These are phyloP conservation scores for Toxicodendron radicans DNA, from an alignment of 345 rosid genomes.

Conservation along the genomic window DNA sequence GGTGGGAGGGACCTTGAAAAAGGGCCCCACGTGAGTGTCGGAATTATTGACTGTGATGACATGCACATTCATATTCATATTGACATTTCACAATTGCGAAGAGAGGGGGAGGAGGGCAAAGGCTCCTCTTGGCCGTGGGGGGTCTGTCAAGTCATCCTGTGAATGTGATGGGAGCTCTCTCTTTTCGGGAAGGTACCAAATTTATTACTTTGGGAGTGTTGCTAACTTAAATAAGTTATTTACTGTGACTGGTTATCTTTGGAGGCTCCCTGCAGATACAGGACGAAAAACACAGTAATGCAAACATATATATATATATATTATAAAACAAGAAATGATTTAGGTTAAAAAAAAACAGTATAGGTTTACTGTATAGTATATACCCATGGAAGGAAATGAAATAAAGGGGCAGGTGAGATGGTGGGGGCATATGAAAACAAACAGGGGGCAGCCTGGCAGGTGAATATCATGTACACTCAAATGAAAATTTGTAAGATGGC, in stretches of 20 bases:
- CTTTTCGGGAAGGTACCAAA: slow-evolving; percentile 34
- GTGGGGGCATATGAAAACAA: background rate
- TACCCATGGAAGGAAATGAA: no score
- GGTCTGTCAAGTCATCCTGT: slow-evolving; percentile 7
- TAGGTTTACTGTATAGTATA: no score
- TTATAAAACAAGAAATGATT: no score
- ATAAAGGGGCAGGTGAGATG: background rate
- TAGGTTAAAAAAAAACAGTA: no score
- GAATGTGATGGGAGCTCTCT: background rate
- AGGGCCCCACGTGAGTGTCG: slow-evolving; percentile 30
- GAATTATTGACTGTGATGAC: slow-evolving; percentile 27
- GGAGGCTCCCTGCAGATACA: no score
- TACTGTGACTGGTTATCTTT: background rate
- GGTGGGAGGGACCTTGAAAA: background rate
- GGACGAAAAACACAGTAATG: no score
- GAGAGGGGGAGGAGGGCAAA: background rate
- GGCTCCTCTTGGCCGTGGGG: background rate
- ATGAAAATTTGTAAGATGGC: no score
- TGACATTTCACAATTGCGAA: background rate
- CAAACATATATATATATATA: no score
- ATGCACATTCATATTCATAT: background rate
- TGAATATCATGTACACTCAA: background rate
- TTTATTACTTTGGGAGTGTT: slow-evolving; percentile 7
- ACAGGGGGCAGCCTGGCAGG: background rate
- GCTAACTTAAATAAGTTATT: slow-evolving; percentile 15